A percentile compares a stretch with the other conserved stretches of the same genome.
phyloP scores from a whole-genome alignment of 2,329 filamentous ascomycete genomes.

The Stagonosporopsis vannaccii region DNA sequence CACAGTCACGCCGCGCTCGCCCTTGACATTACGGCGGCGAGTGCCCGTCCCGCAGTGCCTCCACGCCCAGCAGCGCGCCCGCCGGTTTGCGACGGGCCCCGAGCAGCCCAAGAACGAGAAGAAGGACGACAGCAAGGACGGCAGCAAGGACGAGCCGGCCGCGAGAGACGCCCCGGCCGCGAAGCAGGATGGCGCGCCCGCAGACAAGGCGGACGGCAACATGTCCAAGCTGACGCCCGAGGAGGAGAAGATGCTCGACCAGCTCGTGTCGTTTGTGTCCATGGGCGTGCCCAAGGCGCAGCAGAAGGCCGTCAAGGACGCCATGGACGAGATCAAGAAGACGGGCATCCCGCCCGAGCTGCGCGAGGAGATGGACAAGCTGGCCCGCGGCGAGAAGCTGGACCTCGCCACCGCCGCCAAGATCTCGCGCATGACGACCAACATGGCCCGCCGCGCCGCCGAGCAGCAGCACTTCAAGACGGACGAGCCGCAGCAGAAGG shows the following conservation, averaged over 20 bases:
- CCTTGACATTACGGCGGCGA: conserved; percentile 45
- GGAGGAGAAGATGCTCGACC: conserved; percentile 66
- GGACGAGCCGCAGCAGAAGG: conserved; percentile 51
- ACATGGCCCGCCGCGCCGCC: conserved; percentile 62
- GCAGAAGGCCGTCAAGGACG: conserved; percentile 64
- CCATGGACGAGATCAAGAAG: conserved; percentile 68
- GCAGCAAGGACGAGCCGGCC: conserved; percentile 32
- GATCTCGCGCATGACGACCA: conserved; percentile 63
- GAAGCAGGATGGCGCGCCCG: conserved; percentile 52
- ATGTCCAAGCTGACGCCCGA: conserved; percentile 58
- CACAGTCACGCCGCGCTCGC: conserved; percentile 60
- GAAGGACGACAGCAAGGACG: conserved; percentile 32
- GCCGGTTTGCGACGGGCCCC: conserved; percentile 52
- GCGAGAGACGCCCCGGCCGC: conserved; percentile 45
- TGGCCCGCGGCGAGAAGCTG: conserved; percentile 57
- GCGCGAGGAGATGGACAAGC: conserved; percentile 67
- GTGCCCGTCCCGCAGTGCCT: conserved; percentile 53
- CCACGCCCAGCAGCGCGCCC: conserved; percentile 53
- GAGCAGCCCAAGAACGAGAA: conserved; percentile 42
- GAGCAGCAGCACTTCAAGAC: conserved; percentile 43
- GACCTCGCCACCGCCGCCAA: conserved; percentile 67
- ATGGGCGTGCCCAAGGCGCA: conserved; percentile 69
- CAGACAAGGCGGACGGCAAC: no score
- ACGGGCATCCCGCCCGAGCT: conserved; percentile 75
- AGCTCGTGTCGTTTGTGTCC: conserved; percentile 64